Evolutionary conservation across 176 grass and related monocot species (phyloP), one percentile per base, ranked within the genome.

Genomic region (Eragrostis curvula): DNA sequence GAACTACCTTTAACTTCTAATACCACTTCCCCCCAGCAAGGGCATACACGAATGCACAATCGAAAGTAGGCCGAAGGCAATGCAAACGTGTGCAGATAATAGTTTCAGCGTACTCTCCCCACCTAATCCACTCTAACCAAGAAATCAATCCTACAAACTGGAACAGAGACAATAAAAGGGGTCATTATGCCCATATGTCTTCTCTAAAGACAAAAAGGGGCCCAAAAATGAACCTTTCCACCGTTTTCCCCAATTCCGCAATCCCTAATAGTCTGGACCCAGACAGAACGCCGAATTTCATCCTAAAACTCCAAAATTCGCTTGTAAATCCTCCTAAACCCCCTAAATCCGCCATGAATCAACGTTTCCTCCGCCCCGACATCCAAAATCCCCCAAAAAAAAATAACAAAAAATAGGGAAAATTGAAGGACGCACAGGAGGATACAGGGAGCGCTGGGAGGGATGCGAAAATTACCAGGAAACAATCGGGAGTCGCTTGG

Each of bases 191-290:
- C 73, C 27, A 66, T 66, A 30, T 67, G 77, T 2, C 18, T n/a
- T 46, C 20, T 66, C 48, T 44, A 77, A 83, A 84, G 68, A 13
- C 39, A 48, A 84, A 78, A 68, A 63, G 46, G 15, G 3, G 3
- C 3, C 7, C 32, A 66, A 72, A 74, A 44, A 88, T 29, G 53
- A 5, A 77, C 59, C 23, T 84, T 88, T 88, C 75, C 43, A 40
- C 59, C 41, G 23, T 68, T 79, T 83, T 73, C 75, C 81, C 75
- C 75, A 88, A 84, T 57, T 43, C 49, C 81, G 41, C 70, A 80
- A 88, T 50, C 74, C 68, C n/a, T n/a, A 68, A 62, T 23, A 55
- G 45, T 53, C 12, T 15, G 72, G 6, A 18, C 12, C 41, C 6
- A 51, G 9, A 79, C 25, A 68, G 56, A 12, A 25, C 56, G 56